Conservation (phyloP, 495 filamentous ascomycete genomes). For the Sordaria brevicollis region DNA sequence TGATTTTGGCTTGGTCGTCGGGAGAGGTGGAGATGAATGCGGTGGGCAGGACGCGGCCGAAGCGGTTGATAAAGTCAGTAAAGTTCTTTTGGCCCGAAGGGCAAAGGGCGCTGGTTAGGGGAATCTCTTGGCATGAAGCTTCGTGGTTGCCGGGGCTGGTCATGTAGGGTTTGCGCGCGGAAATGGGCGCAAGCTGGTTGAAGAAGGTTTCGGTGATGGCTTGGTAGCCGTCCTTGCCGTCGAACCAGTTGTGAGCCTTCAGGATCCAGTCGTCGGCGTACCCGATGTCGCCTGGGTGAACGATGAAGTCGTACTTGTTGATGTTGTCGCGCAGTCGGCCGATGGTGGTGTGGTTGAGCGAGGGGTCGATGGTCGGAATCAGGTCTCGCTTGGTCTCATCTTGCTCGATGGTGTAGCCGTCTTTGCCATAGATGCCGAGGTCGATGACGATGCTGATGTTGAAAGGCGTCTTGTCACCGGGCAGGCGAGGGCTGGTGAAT, state of each 20-base stretch:
- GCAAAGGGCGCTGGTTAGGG: conserved; percentile 36
- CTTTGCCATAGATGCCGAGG: conserved; percentile 41
- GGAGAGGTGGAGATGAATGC: conserved; percentile 36
- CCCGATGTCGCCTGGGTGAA: conserved; percentile 45
- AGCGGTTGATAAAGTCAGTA: conserved; percentile 48
- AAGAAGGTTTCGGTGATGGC: conserved; percentile 37
- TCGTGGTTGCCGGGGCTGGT: conserved; percentile 36
- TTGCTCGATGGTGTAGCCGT: conserved; percentile 44
- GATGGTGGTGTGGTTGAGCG: conserved; percentile 54
- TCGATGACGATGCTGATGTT: conserved; percentile 33
- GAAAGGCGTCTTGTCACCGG: conserved; percentile 33
- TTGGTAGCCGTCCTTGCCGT: conserved; percentile 30
- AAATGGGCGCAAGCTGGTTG: conserved; percentile 31
- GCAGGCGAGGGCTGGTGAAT: conserved; percentile 43
- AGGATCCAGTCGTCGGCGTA: conserved; percentile 41
- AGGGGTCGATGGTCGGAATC: conserved; percentile 41
- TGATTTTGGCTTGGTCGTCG: conserved; percentile 29
- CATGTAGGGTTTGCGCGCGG: conserved; percentile 35
- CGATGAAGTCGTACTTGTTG: conserved; percentile 48
- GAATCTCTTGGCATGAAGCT: conserved; percentile 32
- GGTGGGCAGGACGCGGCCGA: conserved; percentile 39
- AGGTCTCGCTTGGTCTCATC: conserved; percentile 41
- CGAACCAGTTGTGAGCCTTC: conserved; percentile 29
- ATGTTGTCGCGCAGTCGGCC: conserved; percentile 42
- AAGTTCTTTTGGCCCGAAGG: conserved; percentile 49